These are phyloP conservation scores for Chaetomiaceae sp. DNA, from an alignment of 2,329 filamentous ascomycete genomes.

Conservation along the genomic window DNA sequence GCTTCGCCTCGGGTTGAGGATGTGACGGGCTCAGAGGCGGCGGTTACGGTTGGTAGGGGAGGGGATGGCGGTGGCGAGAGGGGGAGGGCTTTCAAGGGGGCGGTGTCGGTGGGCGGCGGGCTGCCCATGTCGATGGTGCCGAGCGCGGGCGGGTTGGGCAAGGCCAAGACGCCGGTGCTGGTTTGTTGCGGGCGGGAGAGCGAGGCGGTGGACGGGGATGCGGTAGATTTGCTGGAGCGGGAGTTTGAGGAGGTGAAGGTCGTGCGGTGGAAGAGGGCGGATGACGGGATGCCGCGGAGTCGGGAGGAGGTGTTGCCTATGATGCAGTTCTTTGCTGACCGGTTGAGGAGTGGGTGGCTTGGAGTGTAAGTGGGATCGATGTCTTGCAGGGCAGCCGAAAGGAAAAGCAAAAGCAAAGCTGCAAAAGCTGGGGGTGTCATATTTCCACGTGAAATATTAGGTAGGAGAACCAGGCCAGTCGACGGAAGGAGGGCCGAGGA, in stretches of 20 bases:
- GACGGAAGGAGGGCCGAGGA: too few species aligned
- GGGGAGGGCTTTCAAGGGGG: slow-evolving; percentile 41
- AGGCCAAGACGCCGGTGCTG: slow-evolving; percentile 60
- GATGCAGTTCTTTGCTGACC: slow-evolving; percentile 75
- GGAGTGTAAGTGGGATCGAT: not conserved
- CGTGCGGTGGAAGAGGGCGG: slow-evolving; percentile 63
- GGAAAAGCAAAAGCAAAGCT: too few species aligned
- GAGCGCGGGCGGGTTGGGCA: slow-evolving; percentile 43
- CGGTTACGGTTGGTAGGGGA: not conserved
- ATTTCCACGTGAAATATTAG: too few species aligned
- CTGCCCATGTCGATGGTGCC: slow-evolving; percentile 53
- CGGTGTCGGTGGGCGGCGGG: slow-evolving; percentile 47
- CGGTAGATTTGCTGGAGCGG: slow-evolving; percentile 58
- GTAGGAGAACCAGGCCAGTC: too few species aligned
- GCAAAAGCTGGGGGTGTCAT: too few species aligned
- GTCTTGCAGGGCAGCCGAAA: too few species aligned
- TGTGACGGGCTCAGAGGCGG: too few species aligned
- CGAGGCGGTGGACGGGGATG: slow-evolving; percentile 51
- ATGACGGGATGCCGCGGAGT: slow-evolving; percentile 77
- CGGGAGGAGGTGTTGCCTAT: slow-evolving; percentile 84
- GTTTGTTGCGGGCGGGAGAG: slow-evolving; percentile 53
- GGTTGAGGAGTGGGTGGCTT: slow-evolving; percentile 42
- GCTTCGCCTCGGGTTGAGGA: too few species aligned
- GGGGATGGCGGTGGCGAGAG: not conserved
- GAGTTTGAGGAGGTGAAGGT: slow-evolving; percentile 64